Base-by-base conservation (phyloP, 2,329 filamentous ascomycete genomes). In the Camillea tinctor region DNA sequence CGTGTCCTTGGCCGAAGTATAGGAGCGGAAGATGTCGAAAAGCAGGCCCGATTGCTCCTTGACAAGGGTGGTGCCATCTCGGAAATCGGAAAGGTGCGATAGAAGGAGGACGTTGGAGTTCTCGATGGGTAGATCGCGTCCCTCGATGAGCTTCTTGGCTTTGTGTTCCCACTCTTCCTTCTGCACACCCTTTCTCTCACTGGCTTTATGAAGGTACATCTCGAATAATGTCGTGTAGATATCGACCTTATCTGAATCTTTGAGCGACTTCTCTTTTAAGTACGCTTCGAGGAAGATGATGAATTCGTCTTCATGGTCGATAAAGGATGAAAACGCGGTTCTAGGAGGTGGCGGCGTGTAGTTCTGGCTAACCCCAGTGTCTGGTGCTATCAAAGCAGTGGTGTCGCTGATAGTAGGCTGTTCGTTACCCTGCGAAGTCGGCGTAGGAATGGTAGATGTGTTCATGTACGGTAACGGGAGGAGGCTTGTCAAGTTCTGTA, bases 11-110 rank as follows among this genome's bases (percentile, higher is more conserved):
- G 93, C 92, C 0, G 93, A 88, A 1, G 94, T 97, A 73, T 96
- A 97, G 1, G 94, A 97, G 54, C 95, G 89, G 79, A 99, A 98
- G 61, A 99, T 98, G 75, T 99, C 95, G 59, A 93, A 95, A 50
- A 92, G 84, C 2, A 99, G 84, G 20, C 93, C 93, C 61, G 96
- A 92, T 71, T 97, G 92, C 77, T 99, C 95, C 66, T 93, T 91
- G 58, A 99, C 93, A 1, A 99, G 84, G 1, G 92, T 92, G 0
- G 93, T 97, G 19, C 95, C 95, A 70, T 96, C 92, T 51, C 86
- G 84, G 79, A 98, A 99, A 68, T 93, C 86, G 3, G 93, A 93
- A 3, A 99, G 81, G 71, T 98, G 92, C 0, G 96, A 99, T 2
- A 99, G 83, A 0, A 99, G 81, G 0, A 99, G 84, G 15, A 99